Conservation (phyloP, 2,329 filamentous ascomycete species). For the Alternaria consortialis region DNA sequence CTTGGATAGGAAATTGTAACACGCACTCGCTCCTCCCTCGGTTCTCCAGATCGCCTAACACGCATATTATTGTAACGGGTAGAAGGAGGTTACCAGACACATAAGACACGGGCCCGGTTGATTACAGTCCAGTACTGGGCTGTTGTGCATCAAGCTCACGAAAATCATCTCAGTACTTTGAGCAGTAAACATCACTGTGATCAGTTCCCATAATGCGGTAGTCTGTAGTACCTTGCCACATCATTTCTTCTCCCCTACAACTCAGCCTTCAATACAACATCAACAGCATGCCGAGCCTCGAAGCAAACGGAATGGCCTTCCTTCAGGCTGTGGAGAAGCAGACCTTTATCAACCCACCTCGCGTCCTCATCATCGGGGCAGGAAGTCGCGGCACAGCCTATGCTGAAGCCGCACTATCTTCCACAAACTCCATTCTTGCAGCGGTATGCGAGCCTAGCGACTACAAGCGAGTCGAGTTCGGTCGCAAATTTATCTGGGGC, state of each 20-base stretch:
- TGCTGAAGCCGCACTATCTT: slow-evolving; percentile 30
- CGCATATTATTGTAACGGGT: not conserved
- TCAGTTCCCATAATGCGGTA: rapidly evolving
- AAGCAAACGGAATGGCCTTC: slow-evolving; percentile 14
- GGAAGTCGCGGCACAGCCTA: slow-evolving; percentile 52
- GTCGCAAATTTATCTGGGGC: slow-evolving; percentile 77
- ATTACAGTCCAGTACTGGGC: not conserved
- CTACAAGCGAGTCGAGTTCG: slow-evolving; percentile 79
- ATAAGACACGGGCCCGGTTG: not conserved
- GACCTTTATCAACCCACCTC: slow-evolving; percentile 36
- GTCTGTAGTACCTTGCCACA: not conserved
- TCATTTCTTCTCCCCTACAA: not conserved
- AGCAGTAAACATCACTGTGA: not conserved
- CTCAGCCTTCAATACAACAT: not conserved
- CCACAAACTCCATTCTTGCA: slow-evolving; percentile 67
- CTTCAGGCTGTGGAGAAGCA: slow-evolving; percentile 29
- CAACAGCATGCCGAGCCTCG: slow-evolving; percentile 2
- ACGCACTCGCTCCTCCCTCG: not conserved
- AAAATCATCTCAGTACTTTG: not conserved
- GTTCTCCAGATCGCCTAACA: not conserved
- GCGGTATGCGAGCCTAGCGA: slow-evolving; percentile 83
- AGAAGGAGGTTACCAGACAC: not conserved
- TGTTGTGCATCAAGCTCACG: not conserved
- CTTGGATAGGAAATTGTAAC: not conserved
- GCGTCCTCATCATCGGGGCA: slow-evolving; percentile 51